Conservation (phyloP, 164 flowering plant genomes). For the Amborella trichopoda region DNA sequence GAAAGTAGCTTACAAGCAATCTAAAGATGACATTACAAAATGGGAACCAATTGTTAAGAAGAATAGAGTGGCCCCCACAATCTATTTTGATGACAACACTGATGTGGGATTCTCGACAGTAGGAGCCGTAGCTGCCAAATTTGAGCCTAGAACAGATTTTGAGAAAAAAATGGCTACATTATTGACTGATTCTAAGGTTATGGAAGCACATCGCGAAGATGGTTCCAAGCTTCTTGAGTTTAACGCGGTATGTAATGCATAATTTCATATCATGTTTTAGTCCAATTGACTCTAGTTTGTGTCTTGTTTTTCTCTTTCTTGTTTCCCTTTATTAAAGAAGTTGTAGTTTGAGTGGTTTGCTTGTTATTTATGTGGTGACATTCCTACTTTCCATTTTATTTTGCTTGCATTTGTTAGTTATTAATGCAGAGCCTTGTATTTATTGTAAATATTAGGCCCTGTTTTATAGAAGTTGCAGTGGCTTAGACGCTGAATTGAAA, state of each 20-base stretch:
- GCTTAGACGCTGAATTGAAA: too few species aligned
- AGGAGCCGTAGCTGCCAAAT: slow-evolving; percentile 79
- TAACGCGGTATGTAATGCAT: slow-evolving; percentile 69
- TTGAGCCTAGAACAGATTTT: slow-evolving; percentile 74
- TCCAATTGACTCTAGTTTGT: too few species aligned
- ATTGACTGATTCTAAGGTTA: slow-evolving; percentile 37
- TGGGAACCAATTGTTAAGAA: slow-evolving; percentile 73
- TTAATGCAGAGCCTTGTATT: too few species aligned
- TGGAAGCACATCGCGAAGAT: slow-evolving; percentile 66
- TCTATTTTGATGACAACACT: slow-evolving; percentile 45
- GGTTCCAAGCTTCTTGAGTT: slow-evolving; percentile 85
- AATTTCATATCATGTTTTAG: too few species aligned
- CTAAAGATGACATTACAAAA: slow-evolving; percentile 56
- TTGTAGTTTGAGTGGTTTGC: too few species aligned
- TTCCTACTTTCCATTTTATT: too few species aligned
- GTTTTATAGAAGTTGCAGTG: too few species aligned
- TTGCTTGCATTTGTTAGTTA: too few species aligned
- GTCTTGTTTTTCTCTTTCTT: too few species aligned
- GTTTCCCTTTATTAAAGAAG: too few species aligned
- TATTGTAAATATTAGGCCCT: too few species aligned
- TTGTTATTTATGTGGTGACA: too few species aligned
- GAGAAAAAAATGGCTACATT: slow-evolving; percentile 73
- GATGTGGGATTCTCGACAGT: slow-evolving; percentile 61
- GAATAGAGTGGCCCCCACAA: slow-evolving; percentile 73
- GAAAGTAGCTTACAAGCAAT: slow-evolving; percentile 37